Percentiles rank a stretch among this genome's conserved stretches.
Conservation (phyloP, 164 flowering plant genomes). For the Paratinospora sagittata region DNA sequence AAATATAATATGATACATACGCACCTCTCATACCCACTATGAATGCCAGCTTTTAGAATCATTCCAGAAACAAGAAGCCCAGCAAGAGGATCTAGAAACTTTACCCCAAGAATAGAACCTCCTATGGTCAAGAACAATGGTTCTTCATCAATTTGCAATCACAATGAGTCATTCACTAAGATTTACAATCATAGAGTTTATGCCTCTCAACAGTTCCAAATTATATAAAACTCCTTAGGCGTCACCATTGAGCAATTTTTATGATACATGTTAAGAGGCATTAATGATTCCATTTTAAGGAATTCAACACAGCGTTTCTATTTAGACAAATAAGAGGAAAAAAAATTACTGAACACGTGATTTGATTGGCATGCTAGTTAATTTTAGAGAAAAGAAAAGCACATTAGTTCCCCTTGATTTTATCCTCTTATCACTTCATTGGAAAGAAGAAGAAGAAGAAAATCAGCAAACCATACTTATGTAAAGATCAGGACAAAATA, state of each 20-base stretch:
- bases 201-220: not conserved
- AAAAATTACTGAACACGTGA: not conserved
- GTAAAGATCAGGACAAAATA: no score
- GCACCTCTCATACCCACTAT: constrained; percentile 5
- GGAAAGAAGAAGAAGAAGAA: no score
- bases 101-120: constrained; percentile 85
- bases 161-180: not conserved
- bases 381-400: not conserved
- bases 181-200: not conserved
- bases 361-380: not conserved
- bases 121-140: constrained; percentile 38
- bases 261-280: not conserved
- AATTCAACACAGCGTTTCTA: not conserved
- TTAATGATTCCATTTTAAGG: not conserved
- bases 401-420: not conserved
- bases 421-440: no score
- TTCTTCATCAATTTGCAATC: constrained; percentile 14
- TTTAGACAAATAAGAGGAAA: not conserved
- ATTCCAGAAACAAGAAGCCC: constrained; percentile 88
- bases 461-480: no score
- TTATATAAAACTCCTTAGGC: not conserved
- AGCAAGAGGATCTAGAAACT: constrained; percentile 90
- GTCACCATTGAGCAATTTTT: not conserved
- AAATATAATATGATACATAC: no score
- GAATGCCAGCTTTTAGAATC: constrained; percentile 91